Percentiles rank a stretch among this genome's conserved stretches.
Conservation (phyloP, 2,329 filamentous ascomycete species). For the Aspergillus eucalypticola region DNA sequence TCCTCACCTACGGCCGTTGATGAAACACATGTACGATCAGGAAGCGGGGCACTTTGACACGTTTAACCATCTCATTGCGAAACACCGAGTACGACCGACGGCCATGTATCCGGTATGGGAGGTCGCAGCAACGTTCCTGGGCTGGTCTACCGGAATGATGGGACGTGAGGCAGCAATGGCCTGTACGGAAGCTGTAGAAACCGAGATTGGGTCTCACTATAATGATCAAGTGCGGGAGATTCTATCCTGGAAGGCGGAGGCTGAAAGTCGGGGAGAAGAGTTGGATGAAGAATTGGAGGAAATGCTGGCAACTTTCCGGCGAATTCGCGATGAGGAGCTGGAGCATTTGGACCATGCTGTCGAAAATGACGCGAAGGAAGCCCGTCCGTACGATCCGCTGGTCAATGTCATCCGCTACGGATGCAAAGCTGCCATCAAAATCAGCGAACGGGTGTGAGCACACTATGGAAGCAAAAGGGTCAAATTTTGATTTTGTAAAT, state of each 20-base stretch:
- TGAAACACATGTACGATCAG: slow-evolving; percentile 98
- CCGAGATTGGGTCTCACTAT: slow-evolving; percentile 94
- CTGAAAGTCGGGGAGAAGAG: slow-evolving; percentile 75
- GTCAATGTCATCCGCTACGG: slow-evolving; percentile 86
- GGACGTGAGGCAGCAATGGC: slow-evolving; percentile 96
- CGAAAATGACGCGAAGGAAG: slow-evolving; percentile 87
- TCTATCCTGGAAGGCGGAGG: slow-evolving; percentile 75
- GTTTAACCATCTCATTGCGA: slow-evolving; percentile 80
- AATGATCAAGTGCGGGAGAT: slow-evolving; percentile 85
- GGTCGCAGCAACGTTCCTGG: slow-evolving; percentile 73
- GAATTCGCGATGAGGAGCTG: slow-evolving; percentile 91
- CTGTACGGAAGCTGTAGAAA: slow-evolving; percentile 97
- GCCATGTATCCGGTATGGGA: slow-evolving; percentile 91
- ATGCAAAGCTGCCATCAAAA: slow-evolving; percentile 89
- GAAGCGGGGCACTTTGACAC: slow-evolving; percentile 83
- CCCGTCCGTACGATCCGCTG: slow-evolving; percentile 83
- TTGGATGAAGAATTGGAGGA: slow-evolving; percentile 74
- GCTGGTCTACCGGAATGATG: slow-evolving; percentile 86
- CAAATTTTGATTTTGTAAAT: no score
- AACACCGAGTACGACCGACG: slow-evolving; percentile 88
- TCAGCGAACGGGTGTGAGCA: slow-evolving; percentile 57
- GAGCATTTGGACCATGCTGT: slow-evolving; percentile 96
- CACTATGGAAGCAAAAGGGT: neutral
- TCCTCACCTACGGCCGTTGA: slow-evolving; percentile 83
- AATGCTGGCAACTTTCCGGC: slow-evolving; percentile 71